Evolutionary conservation across 2,329 filamentous ascomycete genomes (phyloP).

Genomic region (Botrytis hyacinthi): DNA sequence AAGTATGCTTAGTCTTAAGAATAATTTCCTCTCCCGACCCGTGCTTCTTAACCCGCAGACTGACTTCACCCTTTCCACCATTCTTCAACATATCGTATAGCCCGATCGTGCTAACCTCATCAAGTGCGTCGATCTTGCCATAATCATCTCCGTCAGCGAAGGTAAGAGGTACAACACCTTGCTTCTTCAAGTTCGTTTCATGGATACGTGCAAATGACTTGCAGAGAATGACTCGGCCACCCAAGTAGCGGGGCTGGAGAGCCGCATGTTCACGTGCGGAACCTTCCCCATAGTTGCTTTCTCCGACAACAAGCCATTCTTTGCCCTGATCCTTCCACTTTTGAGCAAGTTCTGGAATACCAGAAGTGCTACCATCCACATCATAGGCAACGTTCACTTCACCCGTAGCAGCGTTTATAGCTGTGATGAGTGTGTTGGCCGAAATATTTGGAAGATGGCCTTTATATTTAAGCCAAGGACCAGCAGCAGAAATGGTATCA

Average conservation of each 20-base stretch:
- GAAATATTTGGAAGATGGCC: slow-evolving; percentile 97
- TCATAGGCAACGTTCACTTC: slow-evolving; percentile 95
- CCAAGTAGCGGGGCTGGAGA: slow-evolving; percentile 86
- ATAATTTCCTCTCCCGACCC: slow-evolving; percentile 60
- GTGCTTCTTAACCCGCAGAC: slow-evolving; percentile 62
- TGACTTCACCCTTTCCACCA: slow-evolving; percentile 75
- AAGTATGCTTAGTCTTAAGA: slow-evolving; percentile 79
- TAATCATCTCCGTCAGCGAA: slow-evolving; percentile 89
- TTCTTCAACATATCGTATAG: slow-evolving; percentile 76
- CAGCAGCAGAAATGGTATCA: slow-evolving; percentile 95
- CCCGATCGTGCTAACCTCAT: slow-evolving; percentile 78
- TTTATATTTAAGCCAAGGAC: slow-evolving; percentile 99
- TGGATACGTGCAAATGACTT: slow-evolving; percentile 92
- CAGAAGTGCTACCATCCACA: slow-evolving; percentile 67
- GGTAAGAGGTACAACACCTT: slow-evolving; percentile 91
- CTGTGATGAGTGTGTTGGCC: slow-evolving; percentile 95
- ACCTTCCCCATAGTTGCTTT: slow-evolving; percentile 96
- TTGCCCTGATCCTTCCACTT: slow-evolving; percentile 74
- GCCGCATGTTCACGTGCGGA: slow-evolving; percentile 87
- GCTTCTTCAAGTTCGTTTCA: slow-evolving; percentile 96
- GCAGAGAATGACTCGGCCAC: slow-evolving; percentile 76
- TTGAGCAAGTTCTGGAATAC: slow-evolving; percentile 84
- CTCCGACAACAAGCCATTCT: slow-evolving; percentile 91
- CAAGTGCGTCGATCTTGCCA: slow-evolving; percentile 76
- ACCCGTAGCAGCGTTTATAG: slow-evolving; percentile 85